phyloP scores from a whole-genome alignment of 208 protist genomes.

The Acanthamoeba lenticulata region DNA sequence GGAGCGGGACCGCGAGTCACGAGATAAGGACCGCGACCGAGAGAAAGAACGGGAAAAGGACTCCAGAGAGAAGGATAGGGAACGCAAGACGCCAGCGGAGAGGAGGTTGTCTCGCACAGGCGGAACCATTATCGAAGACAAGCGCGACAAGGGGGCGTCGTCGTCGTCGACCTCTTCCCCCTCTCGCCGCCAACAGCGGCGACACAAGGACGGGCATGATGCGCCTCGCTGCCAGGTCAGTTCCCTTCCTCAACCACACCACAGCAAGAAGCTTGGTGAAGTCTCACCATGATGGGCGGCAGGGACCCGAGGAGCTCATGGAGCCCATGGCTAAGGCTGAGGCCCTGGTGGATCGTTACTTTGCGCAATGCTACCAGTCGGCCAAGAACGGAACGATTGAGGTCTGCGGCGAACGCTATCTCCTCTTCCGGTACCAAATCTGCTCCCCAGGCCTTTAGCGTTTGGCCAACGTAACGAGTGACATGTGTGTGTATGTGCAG shows the following conservation, averaged over 20 bases:
- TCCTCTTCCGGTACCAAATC: not conserved
- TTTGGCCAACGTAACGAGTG: not conserved
- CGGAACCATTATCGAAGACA: not conserved
- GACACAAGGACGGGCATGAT: not conserved
- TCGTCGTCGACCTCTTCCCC: no score
- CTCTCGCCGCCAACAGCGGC: not conserved
- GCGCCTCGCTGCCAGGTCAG: not conserved
- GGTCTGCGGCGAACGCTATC: not conserved
- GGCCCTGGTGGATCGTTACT: not conserved
- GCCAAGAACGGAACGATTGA: not conserved
- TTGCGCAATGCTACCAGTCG: constrained; percentile 2
- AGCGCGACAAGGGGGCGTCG: not conserved
- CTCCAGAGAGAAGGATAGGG: not conserved
- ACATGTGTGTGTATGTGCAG: not conserved
- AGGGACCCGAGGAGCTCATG: constrained; percentile 11
- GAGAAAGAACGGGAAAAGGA: not conserved
- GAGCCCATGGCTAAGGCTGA: not conserved
- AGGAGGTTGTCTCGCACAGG: not conserved
- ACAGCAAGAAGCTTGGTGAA: no score
- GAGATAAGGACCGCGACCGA: not conserved
- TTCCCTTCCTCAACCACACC: no score
- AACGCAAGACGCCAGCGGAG: not conserved
- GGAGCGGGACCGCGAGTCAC: not conserved
- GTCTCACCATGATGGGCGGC: not conserved
- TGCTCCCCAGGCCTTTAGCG: not conserved